Evolutionary conservation across 2,329 filamentous ascomycete genomes (phyloP), one percentile per base, ranked within the genome.

Genomic region (Aureobasidium sp.): DNA sequence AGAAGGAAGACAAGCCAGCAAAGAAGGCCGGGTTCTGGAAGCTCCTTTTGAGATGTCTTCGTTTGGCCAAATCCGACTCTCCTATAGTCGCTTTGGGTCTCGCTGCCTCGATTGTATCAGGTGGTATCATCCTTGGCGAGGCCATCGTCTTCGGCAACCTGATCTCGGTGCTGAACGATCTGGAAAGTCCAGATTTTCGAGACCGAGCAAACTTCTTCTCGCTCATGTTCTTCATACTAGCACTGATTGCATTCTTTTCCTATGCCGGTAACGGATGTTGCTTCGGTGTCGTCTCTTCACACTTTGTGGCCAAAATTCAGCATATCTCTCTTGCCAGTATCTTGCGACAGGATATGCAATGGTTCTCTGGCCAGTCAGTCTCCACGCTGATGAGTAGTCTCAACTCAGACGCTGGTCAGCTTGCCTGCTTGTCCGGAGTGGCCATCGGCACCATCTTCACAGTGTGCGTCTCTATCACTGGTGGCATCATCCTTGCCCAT

Each of bases 81-180:
- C 66, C 69, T 9, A 71, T 78, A 45, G 73, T 78, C 23, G 58
- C 65, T 4, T 45, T 78, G 6, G 78, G 77, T 5, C 67, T 80
- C 4, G 43, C 73, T 42, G 74, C 75, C 7, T 79, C 78, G 0
- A 70, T 78, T 15, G 63, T 77, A 35, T 79, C 76, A 19, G 79
- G 71, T 13, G 74, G 71, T 4, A 72, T 81, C 35, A 76, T 86
- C 40, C 79, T 87, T 27, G 84, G 84, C 17, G 79, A 85, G 63
- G 82, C 82, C 27, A 73, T 85, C 27, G 79, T 81, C 31, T 83
- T 82, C 63, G 80, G 80, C 19, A 74, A 80, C 62, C 75, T 80
- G 2, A 75, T 83, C 46, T 69, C 75, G 31, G 72, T 76, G 3
- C 68, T 83, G 27, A 85, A 80, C 67, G 82, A 64, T 21, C 43